Evolutionary conservation across 2,329 filamentous ascomycete species (phyloP), one percentile per base, ranked within the genome.

Genomic region (Phaeomoniella chlamydospora): DNA sequence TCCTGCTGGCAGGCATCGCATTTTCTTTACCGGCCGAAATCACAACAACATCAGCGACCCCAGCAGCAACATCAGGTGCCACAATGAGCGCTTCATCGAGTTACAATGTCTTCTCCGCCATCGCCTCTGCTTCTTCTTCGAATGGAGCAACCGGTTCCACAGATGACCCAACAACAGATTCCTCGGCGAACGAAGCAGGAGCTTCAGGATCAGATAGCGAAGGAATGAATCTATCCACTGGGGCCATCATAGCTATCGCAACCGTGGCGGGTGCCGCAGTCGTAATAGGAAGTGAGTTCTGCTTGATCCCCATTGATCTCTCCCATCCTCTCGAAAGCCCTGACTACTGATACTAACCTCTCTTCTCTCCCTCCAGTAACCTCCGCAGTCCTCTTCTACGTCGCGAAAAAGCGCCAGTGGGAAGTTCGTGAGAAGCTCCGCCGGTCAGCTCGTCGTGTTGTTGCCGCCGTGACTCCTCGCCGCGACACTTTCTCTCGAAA

Each of bases 401-500:
- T 88, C 26, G 80, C 84, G 37, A 90, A 90, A 66, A 86, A 84
- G 61, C 74, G 77, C 33, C 81, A 87, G 56, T 90, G 84, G 84
- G 80, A 77, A 45, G 65, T 90, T 45, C 73, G 77, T 39, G 74
- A 82, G 51, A 80, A 68, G 18, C 65, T 92, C 39, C 71, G 77
- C 37, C 73, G 72, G 43, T 86, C 81, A 2, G 74, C 74, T 18
- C 67, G 65, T 4, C 45, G 45, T 9, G 45, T 55, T n/a, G 22
- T n/a, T n/a, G 22, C 22, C n/a, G 22, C 22, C 22, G n/a, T 26
- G 6, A 26, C 22, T 9, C 22, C 22, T 9, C 22, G 22, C n/a
- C 22, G 22, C 22, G 22, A 26, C n/a, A 26, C 22, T n/a, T 26
- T 26, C 22, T 6, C 22, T 26, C 22, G 22, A 26, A n/a, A n/a